Evolutionary conservation across 306 rosid species (phyloP).

Genomic region (Hylodesmum podocarpum): DNA sequence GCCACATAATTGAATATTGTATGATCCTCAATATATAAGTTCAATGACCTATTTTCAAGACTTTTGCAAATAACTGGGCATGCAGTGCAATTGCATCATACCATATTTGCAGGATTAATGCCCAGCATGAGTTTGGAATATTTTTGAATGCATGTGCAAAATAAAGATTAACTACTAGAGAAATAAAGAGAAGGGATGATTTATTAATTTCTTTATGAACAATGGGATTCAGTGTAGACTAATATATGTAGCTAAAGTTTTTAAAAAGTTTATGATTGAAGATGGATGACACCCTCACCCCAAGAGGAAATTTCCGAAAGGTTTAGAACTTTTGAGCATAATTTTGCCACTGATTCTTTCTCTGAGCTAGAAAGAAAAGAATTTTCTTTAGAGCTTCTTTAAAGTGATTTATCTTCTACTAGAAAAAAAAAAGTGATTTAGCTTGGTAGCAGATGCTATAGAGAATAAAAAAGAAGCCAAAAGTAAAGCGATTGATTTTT

Average conservation of each 20-base stretch:
- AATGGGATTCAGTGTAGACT: background rate
- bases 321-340: background rate
- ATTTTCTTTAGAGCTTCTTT: background rate
- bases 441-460: background rate
- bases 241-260: background rate
- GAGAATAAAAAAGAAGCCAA: background rate
- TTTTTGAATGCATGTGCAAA: no score
- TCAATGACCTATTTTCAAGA: no score
- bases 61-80: no score
- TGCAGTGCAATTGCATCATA: no score
- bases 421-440: background rate
- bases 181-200: no score
- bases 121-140: no score
- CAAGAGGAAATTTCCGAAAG: background rate
- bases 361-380: background rate
- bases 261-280: background rate
- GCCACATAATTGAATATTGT: no score
- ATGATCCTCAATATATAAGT: no score
- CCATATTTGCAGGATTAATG: no score
- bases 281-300: background rate
- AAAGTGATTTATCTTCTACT: background rate
- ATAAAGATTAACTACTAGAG: no score
- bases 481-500: background rate
- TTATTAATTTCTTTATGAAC: no score
- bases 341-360: background rate